Percentiles rank a stretch among this genome's conserved stretches.
Evolutionary conservation across 495 filamentous ascomycete genomes (phyloP).

Genomic region (Penicillium silybi): DNA sequence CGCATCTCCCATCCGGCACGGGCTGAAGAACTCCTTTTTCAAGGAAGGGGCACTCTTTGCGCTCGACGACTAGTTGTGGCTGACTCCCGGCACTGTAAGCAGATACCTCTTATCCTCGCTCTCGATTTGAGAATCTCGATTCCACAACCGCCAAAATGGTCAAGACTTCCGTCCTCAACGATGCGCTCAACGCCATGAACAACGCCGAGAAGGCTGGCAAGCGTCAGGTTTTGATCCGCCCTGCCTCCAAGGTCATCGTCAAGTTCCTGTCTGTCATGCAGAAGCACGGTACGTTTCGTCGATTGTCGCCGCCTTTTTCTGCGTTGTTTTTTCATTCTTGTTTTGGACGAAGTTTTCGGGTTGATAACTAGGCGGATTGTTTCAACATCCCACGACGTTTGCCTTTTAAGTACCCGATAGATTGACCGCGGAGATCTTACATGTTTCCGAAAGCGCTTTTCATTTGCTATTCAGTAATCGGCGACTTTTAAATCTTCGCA

Average conservation of each 20-base stretch:
- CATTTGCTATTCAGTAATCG: slow-evolving; percentile 56
- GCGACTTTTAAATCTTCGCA: slow-evolving; percentile 86
- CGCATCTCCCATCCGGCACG: slow-evolving; percentile 70
- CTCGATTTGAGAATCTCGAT: slow-evolving; percentile 82
- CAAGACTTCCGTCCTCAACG: slow-evolving; percentile 96
- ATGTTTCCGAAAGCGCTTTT: slow-evolving; percentile 66
- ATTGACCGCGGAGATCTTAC: slow-evolving; percentile 89
- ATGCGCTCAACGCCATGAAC: slow-evolving; percentile 99
- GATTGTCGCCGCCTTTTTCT: background rate
- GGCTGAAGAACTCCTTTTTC: slow-evolving; percentile 89
- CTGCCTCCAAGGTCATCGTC: slow-evolving; percentile 97
- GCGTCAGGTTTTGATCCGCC: slow-evolving; percentile 95
- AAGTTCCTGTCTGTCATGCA: slow-evolving; percentile 99
- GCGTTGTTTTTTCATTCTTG: background rate
- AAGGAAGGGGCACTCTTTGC: slow-evolving; percentile 82
- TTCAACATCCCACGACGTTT: slow-evolving; percentile 74
- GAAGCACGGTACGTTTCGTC: slow-evolving; percentile 79
- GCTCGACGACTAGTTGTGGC: slow-evolving; percentile 82
- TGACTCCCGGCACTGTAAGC: slow-evolving; percentile 52
- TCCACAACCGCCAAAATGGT: slow-evolving; percentile 81
- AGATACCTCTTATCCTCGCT: slow-evolving; percentile 73
- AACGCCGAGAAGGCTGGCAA: slow-evolving; percentile 99
- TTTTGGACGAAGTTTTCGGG: slow-evolving; percentile 54
- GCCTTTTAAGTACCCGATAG: slow-evolving; percentile 99
- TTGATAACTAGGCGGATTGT: slow-evolving; percentile 99